Conservation (phyloP, 1,139 yeast genomes). For the Suhomyces taliae region DNA sequence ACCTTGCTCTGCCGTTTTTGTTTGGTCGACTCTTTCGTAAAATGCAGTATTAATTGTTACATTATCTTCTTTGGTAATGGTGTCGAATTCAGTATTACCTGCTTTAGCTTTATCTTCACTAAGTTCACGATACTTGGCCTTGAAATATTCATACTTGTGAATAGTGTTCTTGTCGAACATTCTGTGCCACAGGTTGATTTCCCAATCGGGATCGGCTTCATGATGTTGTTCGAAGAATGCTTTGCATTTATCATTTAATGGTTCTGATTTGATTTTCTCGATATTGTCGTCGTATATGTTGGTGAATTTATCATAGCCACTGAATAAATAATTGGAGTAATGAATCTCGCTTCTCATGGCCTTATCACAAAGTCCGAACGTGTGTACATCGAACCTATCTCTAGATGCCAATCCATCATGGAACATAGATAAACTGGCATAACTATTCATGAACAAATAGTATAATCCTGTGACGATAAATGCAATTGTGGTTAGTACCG, state of each 20-base stretch:
- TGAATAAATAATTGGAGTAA: conserved; percentile 30
- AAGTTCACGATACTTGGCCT: conserved; percentile 9
- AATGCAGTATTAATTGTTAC: conserved; percentile 20
- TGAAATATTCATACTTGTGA: conserved; percentile 22
- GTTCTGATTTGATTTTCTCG: conserved; percentile 14
- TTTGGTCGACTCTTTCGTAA: conserved; percentile 16
- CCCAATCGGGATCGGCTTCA: conserved; percentile 26
- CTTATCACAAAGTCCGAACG: conserved; percentile 15
- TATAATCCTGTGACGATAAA: background rate
- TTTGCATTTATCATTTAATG: conserved; percentile 29
- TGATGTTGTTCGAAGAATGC: conserved; percentile 28
- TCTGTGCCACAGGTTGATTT: conserved; percentile 17
- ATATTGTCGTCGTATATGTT: conserved; percentile 13
- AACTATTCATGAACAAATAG: background rate
- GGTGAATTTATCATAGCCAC: conserved; percentile 24
- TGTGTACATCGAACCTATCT: conserved; percentile 15
- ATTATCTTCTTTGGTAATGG: conserved; percentile 20
- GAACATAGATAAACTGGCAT: background rate
- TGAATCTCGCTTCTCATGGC: conserved; percentile 25
- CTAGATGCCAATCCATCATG: background rate
- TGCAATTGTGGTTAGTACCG: background rate
- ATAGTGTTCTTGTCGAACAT: conserved; percentile 33
- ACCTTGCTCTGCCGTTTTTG: conserved; percentile 22
- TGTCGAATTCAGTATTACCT: conserved; percentile 9
- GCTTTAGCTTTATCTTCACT: conserved; percentile 11